Evolutionary conservation across 148 eudicot genomes (phyloP).

Genomic region (Spergularia bocconei): DNA sequence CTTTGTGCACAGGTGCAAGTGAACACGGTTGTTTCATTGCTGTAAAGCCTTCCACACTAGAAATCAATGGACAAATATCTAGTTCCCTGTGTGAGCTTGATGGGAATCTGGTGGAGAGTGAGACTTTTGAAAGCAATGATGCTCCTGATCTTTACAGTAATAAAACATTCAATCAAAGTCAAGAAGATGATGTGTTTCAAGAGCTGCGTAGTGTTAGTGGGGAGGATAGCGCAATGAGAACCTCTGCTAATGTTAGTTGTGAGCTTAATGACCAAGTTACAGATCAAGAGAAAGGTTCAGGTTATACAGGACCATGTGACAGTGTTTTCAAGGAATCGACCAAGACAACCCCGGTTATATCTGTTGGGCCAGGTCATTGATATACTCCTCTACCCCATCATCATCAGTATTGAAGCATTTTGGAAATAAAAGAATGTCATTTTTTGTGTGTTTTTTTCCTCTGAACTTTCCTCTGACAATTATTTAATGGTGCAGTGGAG

Average conservation of each 20-base stretch:
- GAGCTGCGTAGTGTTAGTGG: neutral
- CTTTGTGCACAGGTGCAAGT: conserved; percentile 1
- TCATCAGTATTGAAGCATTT: neutral
- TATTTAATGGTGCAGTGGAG: neutral
- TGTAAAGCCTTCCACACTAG: neutral
- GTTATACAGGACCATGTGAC: neutral
- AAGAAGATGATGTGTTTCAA: neutral
- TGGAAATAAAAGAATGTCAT: neutral
- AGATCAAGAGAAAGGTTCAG: neutral
- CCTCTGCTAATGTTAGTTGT: neutral
- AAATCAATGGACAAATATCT: neutral
- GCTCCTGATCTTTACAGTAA: neutral
- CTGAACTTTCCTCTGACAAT: neutral
- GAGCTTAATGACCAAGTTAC: neutral
- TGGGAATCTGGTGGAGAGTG: neutral
- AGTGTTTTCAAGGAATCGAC: neutral
- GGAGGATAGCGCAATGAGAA: conserved; percentile 1
- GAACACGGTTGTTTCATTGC: neutral
- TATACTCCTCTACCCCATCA: neutral
- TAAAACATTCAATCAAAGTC: neutral
- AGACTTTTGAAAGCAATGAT: neutral
- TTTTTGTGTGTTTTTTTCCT: too few relatives aligned
- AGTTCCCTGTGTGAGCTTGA: neutral
- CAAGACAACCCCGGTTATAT: neutral
- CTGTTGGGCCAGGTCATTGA: neutral